These are phyloP conservation scores for Torulaspora maleeae DNA, from an alignment of 805 yeast species.

Conservation along the genomic window DNA sequence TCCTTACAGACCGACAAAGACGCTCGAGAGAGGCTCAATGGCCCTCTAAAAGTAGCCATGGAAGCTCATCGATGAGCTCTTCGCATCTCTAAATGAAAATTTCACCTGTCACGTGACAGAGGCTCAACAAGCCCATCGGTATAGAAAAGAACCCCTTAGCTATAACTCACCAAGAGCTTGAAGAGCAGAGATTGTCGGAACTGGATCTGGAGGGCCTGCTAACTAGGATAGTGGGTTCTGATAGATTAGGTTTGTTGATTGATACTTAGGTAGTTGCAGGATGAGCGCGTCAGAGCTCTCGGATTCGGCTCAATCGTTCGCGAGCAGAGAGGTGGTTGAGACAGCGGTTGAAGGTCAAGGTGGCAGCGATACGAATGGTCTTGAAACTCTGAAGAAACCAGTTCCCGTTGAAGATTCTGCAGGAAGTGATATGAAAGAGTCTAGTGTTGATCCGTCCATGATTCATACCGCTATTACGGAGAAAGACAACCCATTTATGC, in stretches of 20 bases:
- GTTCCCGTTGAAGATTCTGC: background rate
- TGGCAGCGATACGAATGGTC: background rate
- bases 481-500: constrained; percentile 32
- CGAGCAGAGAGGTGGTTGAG: background rate
- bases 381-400: background rate
- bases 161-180: background rate
- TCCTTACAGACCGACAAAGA: background rate
- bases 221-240: background rate
- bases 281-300: background rate
- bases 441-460: constrained; percentile 14
- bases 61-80: background rate
- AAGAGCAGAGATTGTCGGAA: background rate
- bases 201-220: background rate
- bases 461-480: constrained; percentile 28
- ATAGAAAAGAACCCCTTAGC: constrained; percentile 2
- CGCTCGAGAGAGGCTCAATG: background rate
- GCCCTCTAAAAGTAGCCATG: background rate
- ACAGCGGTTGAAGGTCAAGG: background rate
- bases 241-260: background rate
- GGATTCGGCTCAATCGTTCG: background rate
- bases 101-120: constrained; percentile 2
- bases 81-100: background rate
- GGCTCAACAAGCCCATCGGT: background rate
- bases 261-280: background rate
- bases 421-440: background rate